Conservation (phyloP, 306 rosid species). For the Vigna reflexopilosa region DNA sequence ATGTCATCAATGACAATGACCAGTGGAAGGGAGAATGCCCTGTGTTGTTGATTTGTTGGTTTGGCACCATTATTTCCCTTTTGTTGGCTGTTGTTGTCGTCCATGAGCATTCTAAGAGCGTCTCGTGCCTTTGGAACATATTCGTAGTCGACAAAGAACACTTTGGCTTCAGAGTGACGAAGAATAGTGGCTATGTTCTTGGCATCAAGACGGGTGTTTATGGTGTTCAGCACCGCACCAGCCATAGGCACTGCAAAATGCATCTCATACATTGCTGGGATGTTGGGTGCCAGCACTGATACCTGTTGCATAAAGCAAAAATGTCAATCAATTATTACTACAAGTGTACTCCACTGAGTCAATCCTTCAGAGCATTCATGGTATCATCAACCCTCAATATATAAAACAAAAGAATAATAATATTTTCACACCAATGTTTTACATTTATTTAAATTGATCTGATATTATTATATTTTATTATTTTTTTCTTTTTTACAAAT, state of each 20-base stretch:
- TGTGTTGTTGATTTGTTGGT: slow-evolving; percentile 6
- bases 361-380: too few species aligned
- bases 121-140: slow-evolving; percentile 59
- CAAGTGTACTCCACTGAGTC: too few species aligned
- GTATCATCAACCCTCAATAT: too few species aligned
- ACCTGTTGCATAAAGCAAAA: slow-evolving; percentile 52
- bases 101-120: slow-evolving; percentile 58
- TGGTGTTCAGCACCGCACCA: slow-evolving; percentile 78
- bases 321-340: background rate
- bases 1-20: slow-evolving; percentile 85
- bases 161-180: slow-evolving; percentile 74
- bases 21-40: slow-evolving; percentile 57
- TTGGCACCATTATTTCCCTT: background rate
- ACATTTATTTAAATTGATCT: too few species aligned
- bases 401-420: too few species aligned
- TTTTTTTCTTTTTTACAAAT: too few species aligned
- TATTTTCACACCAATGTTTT: too few species aligned
- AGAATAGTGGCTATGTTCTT: slow-evolving; percentile 79
- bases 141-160: slow-evolving; percentile 81
- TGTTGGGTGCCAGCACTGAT: slow-evolving; percentile 86
- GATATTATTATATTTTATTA: too few species aligned
- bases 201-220: slow-evolving; percentile 79
- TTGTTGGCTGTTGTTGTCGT: background rate
- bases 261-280: slow-evolving; percentile 98
- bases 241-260: slow-evolving; percentile 99